Evolutionary conservation across 2,329 filamentous ascomycete genomes (phyloP), one percentile per base, ranked within the genome.

Genomic region (Aureobasidium namibiae): DNA sequence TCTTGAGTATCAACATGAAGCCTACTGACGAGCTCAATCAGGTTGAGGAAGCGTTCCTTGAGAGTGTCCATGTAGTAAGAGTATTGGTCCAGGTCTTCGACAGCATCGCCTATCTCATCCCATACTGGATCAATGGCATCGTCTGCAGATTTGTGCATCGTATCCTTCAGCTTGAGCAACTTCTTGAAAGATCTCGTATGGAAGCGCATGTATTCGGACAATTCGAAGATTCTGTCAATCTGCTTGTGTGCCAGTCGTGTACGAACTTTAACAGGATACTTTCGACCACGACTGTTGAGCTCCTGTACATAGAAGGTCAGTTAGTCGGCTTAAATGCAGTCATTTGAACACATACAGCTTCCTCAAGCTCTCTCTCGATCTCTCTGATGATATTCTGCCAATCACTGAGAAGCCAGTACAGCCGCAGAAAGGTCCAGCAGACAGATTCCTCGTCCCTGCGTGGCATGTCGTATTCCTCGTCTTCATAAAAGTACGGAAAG

Each of bases 341-440:
- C n/a, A 10, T 24, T 8, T 0, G 10, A 2, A 41, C 13, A 42
- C 61, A 14, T 50, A 64, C 63, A 9, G 71, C 70, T 61, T 71
- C 69, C 23, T 71, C 67, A 14, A 73, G 64, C 33, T 69, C 65
- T 13, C 65, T 65, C 1, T 65, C 63, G n/a, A 70, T 64, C 60
- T 71, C 70, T 41, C 64, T 65, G 34, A 72, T 67, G 60, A 73
- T 69, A 60, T 73, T 73, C 57, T 71, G 70, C 71, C 71, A 73
- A 45, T 73, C 69, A 4, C 67, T 71, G 26, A 72, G 59, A 8
- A 72, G 68, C 54, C 65, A 67, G 53, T 70, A 70, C 4, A 73
- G 63, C 2, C 68, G 64, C 0, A 65, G 65, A 60, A 72, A 73
- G 1, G 68, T 67, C 69, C 69, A 73, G 62, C 68, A 71, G 31